Evolutionary conservation across 2,329 filamentous ascomycete species (phyloP).

Genomic region (Aureobasidium sp.): DNA sequence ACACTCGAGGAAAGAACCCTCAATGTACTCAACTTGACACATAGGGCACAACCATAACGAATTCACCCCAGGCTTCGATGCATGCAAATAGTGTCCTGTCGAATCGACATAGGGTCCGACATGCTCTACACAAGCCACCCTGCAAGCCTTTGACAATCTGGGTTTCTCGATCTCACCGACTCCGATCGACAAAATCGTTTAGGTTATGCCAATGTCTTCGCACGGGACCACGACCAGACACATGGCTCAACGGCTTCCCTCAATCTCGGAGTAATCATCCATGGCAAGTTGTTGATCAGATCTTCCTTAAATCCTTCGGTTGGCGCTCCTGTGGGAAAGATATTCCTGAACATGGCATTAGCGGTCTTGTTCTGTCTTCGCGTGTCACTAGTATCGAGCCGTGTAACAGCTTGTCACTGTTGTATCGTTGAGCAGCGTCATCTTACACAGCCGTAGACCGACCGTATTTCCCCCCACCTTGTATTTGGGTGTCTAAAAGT

Average conservation of each 20-base stretch:
- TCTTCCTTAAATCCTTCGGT: background rate
- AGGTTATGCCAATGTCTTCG: background rate
- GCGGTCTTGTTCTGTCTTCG: too few species aligned
- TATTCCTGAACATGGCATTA: background rate
- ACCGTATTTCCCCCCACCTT: background rate
- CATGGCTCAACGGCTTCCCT: background rate
- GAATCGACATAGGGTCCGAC: background rate
- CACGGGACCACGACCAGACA: background rate
- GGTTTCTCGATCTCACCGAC: background rate
- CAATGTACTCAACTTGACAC: background rate
- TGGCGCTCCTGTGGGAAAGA: too few species aligned
- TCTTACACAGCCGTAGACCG: background rate
- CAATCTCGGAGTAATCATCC: background rate
- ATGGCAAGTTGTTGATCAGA: background rate
- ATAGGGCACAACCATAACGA: background rate
- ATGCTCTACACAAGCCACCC: background rate
- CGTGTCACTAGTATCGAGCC: background rate
- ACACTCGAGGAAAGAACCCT: background rate
- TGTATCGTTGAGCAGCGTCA: background rate
- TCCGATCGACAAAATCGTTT: background rate
- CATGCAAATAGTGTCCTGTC: background rate
- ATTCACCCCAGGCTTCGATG: background rate
- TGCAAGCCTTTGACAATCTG: background rate
- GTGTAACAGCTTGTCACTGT: background rate
- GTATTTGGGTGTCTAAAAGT: too few species aligned